Evolutionary conservation across 768 basidiomycete species (phyloP), one percentile per base, ranked within the genome.

Genomic region (Phlegmacium glaucopus): DNA sequence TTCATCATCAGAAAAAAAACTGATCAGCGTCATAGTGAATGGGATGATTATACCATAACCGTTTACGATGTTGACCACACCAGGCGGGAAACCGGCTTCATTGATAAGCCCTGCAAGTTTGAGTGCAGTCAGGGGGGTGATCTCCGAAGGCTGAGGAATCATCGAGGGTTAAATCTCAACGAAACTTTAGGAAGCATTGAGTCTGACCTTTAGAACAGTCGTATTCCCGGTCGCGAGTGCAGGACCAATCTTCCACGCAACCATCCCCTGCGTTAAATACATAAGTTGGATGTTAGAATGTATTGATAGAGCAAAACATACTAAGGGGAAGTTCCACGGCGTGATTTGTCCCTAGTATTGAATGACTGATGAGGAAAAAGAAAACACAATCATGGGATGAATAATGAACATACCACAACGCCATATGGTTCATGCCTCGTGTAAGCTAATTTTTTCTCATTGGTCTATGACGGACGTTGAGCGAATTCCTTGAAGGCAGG

Each of bases 131-230:
- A 87, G 65, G 5, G 88, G 86, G 0, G 87, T 87, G 42, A 87
- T 66, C 53, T 88, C 87, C 3, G 87, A 88, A 6, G 87, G 86
- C 70, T 90, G 91, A 60, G n/a, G n/a, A n/a, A n/a, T n/a, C n/a
- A n/a, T n/a, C n/a, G n/a, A n/a, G n/a, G n/a, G n/a, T n/a, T n/a
- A n/a, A n/a, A n/a, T n/a, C n/a, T n/a, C n/a, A n/a, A n/a, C n/a
- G n/a, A n/a, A n/a, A n/a, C n/a, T n/a, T n/a, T n/a, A n/a, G n/a
- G n/a, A n/a, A n/a, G n/a, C n/a, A n/a, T n/a, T n/a, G n/a, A n/a
- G n/a, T n/a, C n/a, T n/a, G n/a, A n/a, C n/a, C n/a, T n/a, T n/a
- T n/a, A 91, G 65, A 39, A 92, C 70, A 49, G 90, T 66, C 0
- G 77, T 70, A 62, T 88, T 89, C 47, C 90, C 90, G 2, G 80